Conservation (phyloP, 1,284 basidiomycete species). For the Pseudozyma thailandica region DNA sequence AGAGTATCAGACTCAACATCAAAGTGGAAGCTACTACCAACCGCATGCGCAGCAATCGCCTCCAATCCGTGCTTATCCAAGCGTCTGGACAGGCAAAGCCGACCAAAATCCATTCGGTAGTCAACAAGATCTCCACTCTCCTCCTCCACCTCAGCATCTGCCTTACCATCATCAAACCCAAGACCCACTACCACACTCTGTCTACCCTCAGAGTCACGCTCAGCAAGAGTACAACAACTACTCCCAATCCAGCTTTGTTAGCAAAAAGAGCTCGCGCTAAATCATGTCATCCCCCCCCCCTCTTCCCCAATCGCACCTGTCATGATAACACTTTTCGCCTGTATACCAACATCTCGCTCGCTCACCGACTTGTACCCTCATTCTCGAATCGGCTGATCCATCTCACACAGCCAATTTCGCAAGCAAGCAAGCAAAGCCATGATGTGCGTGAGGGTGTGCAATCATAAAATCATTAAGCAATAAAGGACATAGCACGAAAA, state of each 20-base stretch:
- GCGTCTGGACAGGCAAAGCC: background rate
- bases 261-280: slow-evolving; percentile 8
- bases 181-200: too few relatives aligned
- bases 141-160: too few relatives aligned
- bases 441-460: background rate
- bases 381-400: too few relatives aligned
- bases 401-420: too few relatives aligned
- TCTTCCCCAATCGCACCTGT: background rate
- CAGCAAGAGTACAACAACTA: slow-evolving; percentile 4
- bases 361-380: too few relatives aligned
- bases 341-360: background rate
- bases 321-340: background rate
- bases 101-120: background rate
- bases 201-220: too few relatives aligned
- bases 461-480: background rate
- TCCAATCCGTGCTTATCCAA: background rate
- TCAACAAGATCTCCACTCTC: background rate
- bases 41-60: background rate
- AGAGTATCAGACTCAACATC: background rate
- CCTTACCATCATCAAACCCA: too few relatives aligned
- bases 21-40: background rate
- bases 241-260: slow-evolving; percentile 13
- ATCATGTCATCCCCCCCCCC: background rate
- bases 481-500: background rate
- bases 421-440: background rate